Evolutionary conservation across 495 filamentous ascomycete genomes (phyloP).

Genomic region (Penicillium ucsense): DNA sequence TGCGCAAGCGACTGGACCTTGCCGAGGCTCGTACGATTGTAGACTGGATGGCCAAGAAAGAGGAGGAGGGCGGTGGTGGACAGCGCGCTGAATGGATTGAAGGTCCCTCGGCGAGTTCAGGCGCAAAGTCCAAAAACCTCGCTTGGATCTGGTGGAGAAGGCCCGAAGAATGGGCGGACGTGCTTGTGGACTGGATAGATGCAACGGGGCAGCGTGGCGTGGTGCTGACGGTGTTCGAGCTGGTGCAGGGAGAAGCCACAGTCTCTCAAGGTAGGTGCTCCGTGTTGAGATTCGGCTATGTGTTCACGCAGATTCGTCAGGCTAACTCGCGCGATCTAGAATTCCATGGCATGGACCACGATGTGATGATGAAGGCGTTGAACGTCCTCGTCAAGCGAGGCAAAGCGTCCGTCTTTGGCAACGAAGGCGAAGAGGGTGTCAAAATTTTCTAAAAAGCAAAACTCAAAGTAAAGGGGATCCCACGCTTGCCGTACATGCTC

Average conservation of each 20-base stretch:
- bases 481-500: neutral
- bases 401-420: slow-evolving; percentile 87
- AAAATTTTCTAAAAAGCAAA: slow-evolving; percentile 72
- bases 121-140: slow-evolving; percentile 21
- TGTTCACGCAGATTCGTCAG: neutral
- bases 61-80: slow-evolving; percentile 48
- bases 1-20: slow-evolving; percentile 47
- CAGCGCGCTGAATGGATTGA: slow-evolving; percentile 60
- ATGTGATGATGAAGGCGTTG: slow-evolving; percentile 69
- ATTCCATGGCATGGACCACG: slow-evolving; percentile 80
- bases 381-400: slow-evolving; percentile 74
- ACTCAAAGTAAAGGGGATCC: neutral
- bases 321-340: slow-evolving; percentile 38
- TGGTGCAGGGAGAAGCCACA: slow-evolving; percentile 58
- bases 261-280: slow-evolving; percentile 42
- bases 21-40: slow-evolving; percentile 59
- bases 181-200: slow-evolving; percentile 57
- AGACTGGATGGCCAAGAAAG: slow-evolving; percentile 59
- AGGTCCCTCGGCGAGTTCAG: slow-evolving; percentile 1
- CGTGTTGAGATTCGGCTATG: neutral
- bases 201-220: slow-evolving; percentile 61
- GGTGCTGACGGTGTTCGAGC: slow-evolving; percentile 70
- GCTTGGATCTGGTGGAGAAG: slow-evolving; percentile 63
- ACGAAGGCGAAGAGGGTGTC: slow-evolving; percentile 75
- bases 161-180: slow-evolving; percentile 65